Evolutionary conservation across 495 filamentous ascomycete species (phyloP), one percentile per base, ranked within the genome.

Genomic region (Penicillium malachiteum): DNA sequence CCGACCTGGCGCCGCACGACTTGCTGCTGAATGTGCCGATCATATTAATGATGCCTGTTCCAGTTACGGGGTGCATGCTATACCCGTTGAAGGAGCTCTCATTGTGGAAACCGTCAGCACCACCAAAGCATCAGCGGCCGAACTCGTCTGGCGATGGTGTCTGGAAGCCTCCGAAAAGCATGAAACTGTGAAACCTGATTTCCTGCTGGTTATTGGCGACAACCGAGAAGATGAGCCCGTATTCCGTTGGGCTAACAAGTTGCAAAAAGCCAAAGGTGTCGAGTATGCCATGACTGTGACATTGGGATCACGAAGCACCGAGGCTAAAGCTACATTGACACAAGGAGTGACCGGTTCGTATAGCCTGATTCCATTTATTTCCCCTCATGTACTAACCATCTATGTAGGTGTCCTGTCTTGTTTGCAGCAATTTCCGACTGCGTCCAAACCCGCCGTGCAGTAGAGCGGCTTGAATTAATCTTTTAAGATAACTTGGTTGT

Each of bases 21-120:
- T 91, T 63, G 92, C 91, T 3, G 87, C 84, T 13, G 92, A 96
- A 65, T 90, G 88, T 66, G 90, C 90, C 3, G 91, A 87, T 47
- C 90, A 96, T 62, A 93, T 97, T 76, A 96, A 96, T 62, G 92
- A 95, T 69, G 88, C 90, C 0, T 96, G 89, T 64, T 82, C 88
- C 62, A 85, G 80, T 49, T 89, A 93, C 68, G 81, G 84, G 11
- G 88, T 96, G 13, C 89, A 90, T 62, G 92, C 92, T 7, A 81
- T 95, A 45, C 88, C 90, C n/a, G 72, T 89, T 40, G 85, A 90
- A 33, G 84, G 84, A 33, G 86, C 86, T 17, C 82, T 97, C 21
- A 73, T 91, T 9, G 89, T 96, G 21, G 91, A 96, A 71, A 85
- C 87, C 34, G 78, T 82, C 9, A 82, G 87, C 58, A 93, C 85